These are phyloP conservation scores for Raphanus sativus DNA, from an alignment of 345 rosid species.

Conservation along the genomic window DNA sequence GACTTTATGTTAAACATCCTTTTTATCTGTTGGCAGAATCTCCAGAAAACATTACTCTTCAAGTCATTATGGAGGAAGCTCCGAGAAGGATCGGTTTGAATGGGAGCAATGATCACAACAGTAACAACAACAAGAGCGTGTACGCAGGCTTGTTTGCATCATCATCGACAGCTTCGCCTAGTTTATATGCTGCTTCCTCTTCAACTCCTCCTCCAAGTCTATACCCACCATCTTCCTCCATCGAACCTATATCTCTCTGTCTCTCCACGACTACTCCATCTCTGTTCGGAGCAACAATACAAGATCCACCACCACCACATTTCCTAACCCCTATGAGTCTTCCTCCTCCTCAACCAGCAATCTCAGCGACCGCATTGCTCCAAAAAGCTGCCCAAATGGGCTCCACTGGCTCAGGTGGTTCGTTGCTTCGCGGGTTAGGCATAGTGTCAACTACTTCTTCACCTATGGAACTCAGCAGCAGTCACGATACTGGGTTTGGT, in stretches of 20 bases:
- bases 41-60: conserved; percentile 45
- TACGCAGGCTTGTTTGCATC: conserved; percentile 79
- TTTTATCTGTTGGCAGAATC: conserved; percentile 44
- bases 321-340: conserved; percentile 38
- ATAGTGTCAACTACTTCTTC: conserved; percentile 61
- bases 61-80: conserved; percentile 46
- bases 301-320: conserved; percentile 60
- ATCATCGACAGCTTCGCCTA: conserved; percentile 52
- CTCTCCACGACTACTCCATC: conserved; percentile 79
- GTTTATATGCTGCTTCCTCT: conserved; percentile 59
- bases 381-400: conserved; percentile 99
- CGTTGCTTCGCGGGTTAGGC: conserved; percentile 83
- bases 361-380: conserved; percentile 92
- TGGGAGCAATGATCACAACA: conserved; percentile 58
- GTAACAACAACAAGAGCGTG: conserved; percentile 45
- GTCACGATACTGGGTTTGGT: conserved; percentile 35
- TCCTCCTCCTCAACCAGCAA: conserved; percentile 66
- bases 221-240: conserved; percentile 55
- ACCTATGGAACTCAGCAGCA: conserved; percentile 59
- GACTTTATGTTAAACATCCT: conserved; percentile 18
- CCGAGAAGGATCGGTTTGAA: conserved; percentile 44
- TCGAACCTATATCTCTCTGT: conserved; percentile 72
- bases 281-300: conserved; percentile 55
- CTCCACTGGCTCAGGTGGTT: conserved; percentile 67
- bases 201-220: conserved; percentile 59